Conservation (phyloP, 129 eudicot species). For the Dittrichia graveolens region DNA sequence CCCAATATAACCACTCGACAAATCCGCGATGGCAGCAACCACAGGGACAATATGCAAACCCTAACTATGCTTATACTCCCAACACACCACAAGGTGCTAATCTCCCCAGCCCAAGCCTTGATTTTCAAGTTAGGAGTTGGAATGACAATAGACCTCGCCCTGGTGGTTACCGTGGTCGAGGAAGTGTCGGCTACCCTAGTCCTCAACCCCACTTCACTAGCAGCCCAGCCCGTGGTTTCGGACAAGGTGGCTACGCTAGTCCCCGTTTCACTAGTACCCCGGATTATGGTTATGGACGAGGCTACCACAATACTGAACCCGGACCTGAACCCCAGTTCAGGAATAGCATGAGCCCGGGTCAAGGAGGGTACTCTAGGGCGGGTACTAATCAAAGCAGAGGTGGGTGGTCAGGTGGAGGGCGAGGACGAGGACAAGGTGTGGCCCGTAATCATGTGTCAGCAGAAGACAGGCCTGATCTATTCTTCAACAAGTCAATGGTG, state of each 20-base stretch:
- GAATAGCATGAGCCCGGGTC: constrained; percentile 35
- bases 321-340: constrained; percentile 33
- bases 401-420: constrained; percentile 45
- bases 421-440: constrained; percentile 56
- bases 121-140: constrained; percentile 36
- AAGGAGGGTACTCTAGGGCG: constrained; percentile 44
- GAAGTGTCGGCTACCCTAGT: constrained; percentile 23
- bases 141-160: constrained; percentile 28
- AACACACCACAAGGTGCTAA: constrained; percentile 43
- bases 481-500: constrained; percentile 69
- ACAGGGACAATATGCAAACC: constrained; percentile 43
- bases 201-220: constrained; percentile 36
- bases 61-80: constrained; percentile 37
- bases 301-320: constrained; percentile 36
- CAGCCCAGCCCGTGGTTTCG: constrained; percentile 30
- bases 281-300: constrained; percentile 34
- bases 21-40: constrained; percentile 44
- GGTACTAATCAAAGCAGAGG: constrained; percentile 51
- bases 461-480: constrained; percentile 52
- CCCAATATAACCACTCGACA: constrained; percentile 39
- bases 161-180: constrained; percentile 27
- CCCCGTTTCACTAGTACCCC: constrained; percentile 28
- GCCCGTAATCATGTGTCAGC: constrained; percentile 49
- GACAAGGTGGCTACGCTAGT: constrained; percentile 35
- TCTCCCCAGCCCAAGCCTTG: constrained; percentile 40